Conservation (phyloP, 257 asterid genomes). For the Solanum virginianum region DNA sequence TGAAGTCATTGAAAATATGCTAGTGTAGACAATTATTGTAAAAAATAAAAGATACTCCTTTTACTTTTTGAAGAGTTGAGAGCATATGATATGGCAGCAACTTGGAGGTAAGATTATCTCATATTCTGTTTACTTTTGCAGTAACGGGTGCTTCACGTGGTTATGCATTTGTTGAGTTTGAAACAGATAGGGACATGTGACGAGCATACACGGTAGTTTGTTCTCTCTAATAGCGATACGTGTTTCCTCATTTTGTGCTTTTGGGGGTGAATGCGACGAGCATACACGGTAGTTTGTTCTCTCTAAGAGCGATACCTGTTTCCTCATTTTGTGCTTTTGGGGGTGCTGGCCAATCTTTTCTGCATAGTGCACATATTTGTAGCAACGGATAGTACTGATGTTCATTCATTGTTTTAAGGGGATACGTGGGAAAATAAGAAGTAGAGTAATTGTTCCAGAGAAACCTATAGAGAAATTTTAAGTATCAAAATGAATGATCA, state of each 20-base stretch:
- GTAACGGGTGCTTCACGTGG: constrained; percentile 97
- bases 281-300: constrained; percentile 47
- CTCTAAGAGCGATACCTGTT: neutral
- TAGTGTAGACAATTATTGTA: neutral
- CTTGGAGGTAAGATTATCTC: neutral
- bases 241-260: neutral
- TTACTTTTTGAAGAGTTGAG: neutral
- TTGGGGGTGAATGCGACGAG: constrained; percentile 43
- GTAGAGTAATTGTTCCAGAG: neutral
- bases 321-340: neutral
- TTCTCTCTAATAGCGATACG: neutral
- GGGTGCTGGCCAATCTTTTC: neutral
- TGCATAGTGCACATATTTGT: neutral
- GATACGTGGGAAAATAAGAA: neutral
- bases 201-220: constrained; percentile 66
- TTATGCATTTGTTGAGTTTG: constrained; percentile 88
- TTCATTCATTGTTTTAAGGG: neutral
- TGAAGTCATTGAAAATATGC: neutral
- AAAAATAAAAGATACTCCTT: neutral
- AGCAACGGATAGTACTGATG: neutral
- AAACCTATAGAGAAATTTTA: neutral
- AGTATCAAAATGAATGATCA: neutral
- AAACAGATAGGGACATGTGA: constrained; percentile 77
- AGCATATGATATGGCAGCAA: neutral
- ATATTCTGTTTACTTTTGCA: constrained; percentile 11